Evolutionary conservation across 176 grass and related monocot genomes (phyloP).

Genomic region (Cocos nucifera): DNA sequence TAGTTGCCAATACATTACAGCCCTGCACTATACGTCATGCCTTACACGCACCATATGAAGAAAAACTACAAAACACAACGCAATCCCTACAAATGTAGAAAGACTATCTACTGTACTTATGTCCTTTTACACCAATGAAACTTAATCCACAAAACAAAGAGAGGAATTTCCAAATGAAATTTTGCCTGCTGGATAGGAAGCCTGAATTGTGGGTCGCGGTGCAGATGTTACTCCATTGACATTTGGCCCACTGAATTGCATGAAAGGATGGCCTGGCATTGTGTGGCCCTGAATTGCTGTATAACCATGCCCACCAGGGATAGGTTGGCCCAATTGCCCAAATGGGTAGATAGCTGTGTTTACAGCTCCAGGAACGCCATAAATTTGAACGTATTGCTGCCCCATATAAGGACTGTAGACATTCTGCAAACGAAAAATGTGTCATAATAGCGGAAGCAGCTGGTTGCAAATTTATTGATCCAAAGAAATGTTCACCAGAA

Average conservation of each 20-base stretch:
- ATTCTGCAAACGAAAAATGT: conserved; percentile 40
- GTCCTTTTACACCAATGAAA: too few relatives aligned
- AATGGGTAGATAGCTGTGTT: conserved; percentile 52
- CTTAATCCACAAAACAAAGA: background rate
- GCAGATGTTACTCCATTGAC: conserved; percentile 39
- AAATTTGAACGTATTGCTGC: conserved; percentile 75
- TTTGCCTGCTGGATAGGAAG: conserved; percentile 75
- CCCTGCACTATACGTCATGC: too few relatives aligned
- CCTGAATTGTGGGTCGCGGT: conserved; percentile 53
- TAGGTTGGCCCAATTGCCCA: conserved; percentile 57
- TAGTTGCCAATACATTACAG: too few relatives aligned
- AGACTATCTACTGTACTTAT: too few relatives aligned
- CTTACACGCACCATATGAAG: too few relatives aligned
- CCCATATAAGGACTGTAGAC: conserved; percentile 57
- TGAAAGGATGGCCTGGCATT: conserved; percentile 53
- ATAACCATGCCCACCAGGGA: conserved; percentile 47
- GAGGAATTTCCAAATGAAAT: background rate
- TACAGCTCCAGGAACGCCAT: conserved; percentile 52
- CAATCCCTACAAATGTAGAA: too few relatives aligned
- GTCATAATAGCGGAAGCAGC: background rate
- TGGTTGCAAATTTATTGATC: background rate
- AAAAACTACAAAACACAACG: too few relatives aligned
- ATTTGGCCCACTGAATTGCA: conserved; percentile 63
- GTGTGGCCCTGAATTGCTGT: conserved; percentile 54
- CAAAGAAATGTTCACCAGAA: too few relatives aligned